Evolutionary conservation across 1,139 yeast genomes (phyloP).

Genomic region (Geotrichum restrictum): DNA sequence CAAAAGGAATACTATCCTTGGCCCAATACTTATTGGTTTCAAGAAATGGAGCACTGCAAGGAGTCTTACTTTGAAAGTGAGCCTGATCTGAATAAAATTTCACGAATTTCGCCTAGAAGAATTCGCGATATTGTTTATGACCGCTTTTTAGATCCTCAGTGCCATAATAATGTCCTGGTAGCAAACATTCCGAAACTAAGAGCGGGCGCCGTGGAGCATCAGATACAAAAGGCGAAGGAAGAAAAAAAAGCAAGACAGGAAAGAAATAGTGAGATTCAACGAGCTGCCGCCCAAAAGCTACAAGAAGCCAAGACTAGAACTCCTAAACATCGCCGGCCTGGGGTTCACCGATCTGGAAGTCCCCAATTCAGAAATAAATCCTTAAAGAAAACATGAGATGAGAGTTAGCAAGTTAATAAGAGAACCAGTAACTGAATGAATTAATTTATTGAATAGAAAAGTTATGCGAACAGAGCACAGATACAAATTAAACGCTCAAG

Average conservation of each 20-base stretch:
- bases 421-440: too few species aligned
- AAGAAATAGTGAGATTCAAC: too few species aligned
- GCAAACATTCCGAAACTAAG: slow-evolving; percentile 1
- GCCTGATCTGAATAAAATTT: background rate
- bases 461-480: too few species aligned
- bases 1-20: slow-evolving; percentile 9
- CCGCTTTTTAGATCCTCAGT: background rate
- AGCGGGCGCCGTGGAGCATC: background rate
- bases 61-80: background rate
- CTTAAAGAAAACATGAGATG: too few species aligned
- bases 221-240: background rate
- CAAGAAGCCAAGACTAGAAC: background rate
- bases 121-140: background rate
- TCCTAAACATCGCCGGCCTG: too few species aligned
- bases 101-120: background rate
- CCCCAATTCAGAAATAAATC: too few species aligned
- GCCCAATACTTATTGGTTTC: slow-evolving; percentile 7
- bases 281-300: background rate
- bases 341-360: too few species aligned
- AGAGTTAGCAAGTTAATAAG: too few species aligned
- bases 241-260: too few species aligned
- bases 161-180: slow-evolving; percentile 1
- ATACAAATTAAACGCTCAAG: too few species aligned
- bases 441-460: too few species aligned
- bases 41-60: slow-evolving; percentile 1